Percentiles rank a stretch among this genome's conserved stretches.
phyloP scores from a whole-genome alignment of 192 early-diverging fungal genomes.

The Irineochytrium annulatum region DNA sequence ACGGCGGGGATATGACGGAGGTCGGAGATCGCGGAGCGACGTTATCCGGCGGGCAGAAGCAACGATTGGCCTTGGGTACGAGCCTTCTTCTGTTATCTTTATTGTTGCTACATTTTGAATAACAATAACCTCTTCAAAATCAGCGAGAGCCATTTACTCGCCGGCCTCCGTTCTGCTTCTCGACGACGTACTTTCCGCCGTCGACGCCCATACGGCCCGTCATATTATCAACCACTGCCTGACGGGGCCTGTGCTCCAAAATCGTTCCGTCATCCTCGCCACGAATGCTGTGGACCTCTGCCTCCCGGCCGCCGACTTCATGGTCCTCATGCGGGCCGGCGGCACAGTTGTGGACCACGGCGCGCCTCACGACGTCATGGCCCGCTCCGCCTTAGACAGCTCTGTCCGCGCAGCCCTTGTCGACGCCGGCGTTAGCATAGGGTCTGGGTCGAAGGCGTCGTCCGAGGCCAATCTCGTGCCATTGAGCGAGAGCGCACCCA shows the following conservation, averaged over 20 bases:
- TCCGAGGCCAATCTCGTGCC: too few relatives aligned
- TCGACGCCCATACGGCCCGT: slow-evolving; percentile 86
- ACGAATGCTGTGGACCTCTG: slow-evolving; percentile 53
- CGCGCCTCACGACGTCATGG: not conserved
- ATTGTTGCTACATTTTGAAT: too few relatives aligned
- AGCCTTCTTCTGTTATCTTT: too few relatives aligned
- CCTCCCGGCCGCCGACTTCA: slow-evolving; percentile 23
- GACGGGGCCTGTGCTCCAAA: slow-evolving; percentile 54
- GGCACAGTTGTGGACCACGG: not conserved
- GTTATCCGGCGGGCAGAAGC: slow-evolving; percentile 34
- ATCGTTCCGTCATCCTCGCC: slow-evolving; percentile 75
- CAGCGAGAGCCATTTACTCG: slow-evolving; percentile 72
- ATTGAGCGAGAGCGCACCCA: not conserved
- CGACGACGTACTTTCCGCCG: slow-evolving; percentile 82
- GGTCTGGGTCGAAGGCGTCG: too few relatives aligned
- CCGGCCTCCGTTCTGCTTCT: slow-evolving; percentile 62
- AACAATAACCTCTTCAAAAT: slow-evolving; percentile 52
- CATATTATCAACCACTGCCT: slow-evolving; percentile 72
- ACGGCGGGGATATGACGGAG: slow-evolving; percentile 48
- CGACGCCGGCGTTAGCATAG: too few relatives aligned
- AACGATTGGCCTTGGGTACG: too few relatives aligned
- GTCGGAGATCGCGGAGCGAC: slow-evolving; percentile 29
- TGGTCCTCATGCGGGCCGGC: slow-evolving; percentile 31
- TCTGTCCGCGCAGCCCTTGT: not conserved
- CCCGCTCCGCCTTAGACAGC: not conserved